These are phyloP conservation scores for Tetrapyrgos nigripes DNA, from an alignment of 1,284 basidiomycete genomes.

Conservation along the genomic window DNA sequence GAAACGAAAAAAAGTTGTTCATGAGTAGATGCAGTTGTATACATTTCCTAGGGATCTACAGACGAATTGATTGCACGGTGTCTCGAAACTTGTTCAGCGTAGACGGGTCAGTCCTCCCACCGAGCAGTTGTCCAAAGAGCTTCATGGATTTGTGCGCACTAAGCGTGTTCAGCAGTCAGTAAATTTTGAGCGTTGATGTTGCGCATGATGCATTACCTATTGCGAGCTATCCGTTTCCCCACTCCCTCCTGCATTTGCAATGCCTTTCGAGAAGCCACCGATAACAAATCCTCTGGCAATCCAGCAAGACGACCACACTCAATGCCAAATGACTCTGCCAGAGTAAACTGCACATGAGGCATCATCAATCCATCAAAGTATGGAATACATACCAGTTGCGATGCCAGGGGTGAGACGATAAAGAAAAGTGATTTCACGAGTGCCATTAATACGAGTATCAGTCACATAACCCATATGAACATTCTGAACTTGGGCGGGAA, in stretches of 20 bases:
- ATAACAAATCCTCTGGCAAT: conserved; percentile 72
- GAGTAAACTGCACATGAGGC: conserved; percentile 38
- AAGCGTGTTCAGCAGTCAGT: not conserved
- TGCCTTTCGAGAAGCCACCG: conserved; percentile 62
- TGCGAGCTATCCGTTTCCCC: conserved; percentile 54
- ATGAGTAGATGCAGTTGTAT: conserved; percentile 11
- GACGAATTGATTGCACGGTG: conserved; percentile 8
- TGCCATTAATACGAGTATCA: conserved; percentile 70
- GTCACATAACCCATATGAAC: conserved; percentile 88
- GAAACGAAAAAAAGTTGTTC: conserved; percentile 10
- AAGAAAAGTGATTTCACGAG: conserved; percentile 83
- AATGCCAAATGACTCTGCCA: conserved; percentile 82
- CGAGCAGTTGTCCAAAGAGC: not conserved
- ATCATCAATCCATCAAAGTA: conserved; percentile 45
- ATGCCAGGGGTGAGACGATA: conserved; percentile 79
- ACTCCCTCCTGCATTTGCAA: conserved; percentile 61
- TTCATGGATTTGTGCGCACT: not conserved
- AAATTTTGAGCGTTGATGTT: too few relatives aligned
- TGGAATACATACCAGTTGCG: conserved; percentile 53
- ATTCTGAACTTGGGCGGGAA: conserved; percentile 69
- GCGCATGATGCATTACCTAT: conserved; percentile 45
- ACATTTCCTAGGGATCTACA: not conserved
- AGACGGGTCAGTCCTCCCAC: not conserved
- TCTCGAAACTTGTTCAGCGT: conserved; percentile 15
- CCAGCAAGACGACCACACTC: conserved; percentile 91